phyloP scores from a whole-genome alignment of 192 early-diverging fungal genomes.

The Phlyctochytrium bullatum region DNA sequence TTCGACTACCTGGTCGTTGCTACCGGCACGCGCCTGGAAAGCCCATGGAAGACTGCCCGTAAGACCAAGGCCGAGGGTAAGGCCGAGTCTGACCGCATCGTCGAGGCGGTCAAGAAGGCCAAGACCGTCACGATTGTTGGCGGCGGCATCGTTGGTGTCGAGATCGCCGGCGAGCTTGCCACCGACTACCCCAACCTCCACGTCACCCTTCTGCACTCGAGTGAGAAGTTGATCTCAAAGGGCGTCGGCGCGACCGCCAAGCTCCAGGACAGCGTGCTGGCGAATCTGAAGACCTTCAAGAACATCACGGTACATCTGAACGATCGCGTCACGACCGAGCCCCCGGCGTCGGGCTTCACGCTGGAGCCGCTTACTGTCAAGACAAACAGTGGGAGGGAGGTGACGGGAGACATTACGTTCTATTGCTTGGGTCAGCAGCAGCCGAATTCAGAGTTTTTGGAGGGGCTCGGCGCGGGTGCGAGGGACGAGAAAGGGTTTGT shows the following conservation, averaged over 20 bases:
- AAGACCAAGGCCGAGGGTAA: constrained; percentile 35
- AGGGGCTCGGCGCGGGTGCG: constrained; percentile 51
- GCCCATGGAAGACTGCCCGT: constrained; percentile 43
- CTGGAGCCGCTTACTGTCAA: constrained; percentile 28
- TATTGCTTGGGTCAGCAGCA: constrained; percentile 69
- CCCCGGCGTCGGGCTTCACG: constrained; percentile 14
- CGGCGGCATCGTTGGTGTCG: constrained; percentile 72
- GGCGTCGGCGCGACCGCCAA: constrained; percentile 5
- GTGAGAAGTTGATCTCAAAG: constrained; percentile 28
- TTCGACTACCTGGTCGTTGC: constrained; percentile 69
- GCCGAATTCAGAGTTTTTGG: constrained; percentile 60
- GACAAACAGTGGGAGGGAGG: constrained; percentile 38
- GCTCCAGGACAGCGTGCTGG: constrained; percentile 17
- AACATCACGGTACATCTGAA: constrained; percentile 46
- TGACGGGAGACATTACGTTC: constrained; percentile 63
- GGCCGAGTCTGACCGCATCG: constrained; percentile 17
- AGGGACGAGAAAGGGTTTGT: constrained; percentile 58
- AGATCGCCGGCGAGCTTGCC: constrained; percentile 73
- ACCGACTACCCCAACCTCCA: constrained; percentile 57
- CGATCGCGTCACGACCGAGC: constrained; percentile 40
- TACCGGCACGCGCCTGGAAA: constrained; percentile 58
- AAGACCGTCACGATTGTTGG: constrained; percentile 60
- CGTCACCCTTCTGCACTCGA: constrained; percentile 64
- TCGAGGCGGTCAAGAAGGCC: constrained; percentile 47
- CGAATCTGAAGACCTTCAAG: constrained; percentile 30